Percentiles rank a stretch among this genome's conserved stretches.
These are phyloP conservation scores for Pleurostoma richardsiae DNA, from an alignment of 2,329 filamentous ascomycete genomes.

Conservation along the genomic window DNA sequence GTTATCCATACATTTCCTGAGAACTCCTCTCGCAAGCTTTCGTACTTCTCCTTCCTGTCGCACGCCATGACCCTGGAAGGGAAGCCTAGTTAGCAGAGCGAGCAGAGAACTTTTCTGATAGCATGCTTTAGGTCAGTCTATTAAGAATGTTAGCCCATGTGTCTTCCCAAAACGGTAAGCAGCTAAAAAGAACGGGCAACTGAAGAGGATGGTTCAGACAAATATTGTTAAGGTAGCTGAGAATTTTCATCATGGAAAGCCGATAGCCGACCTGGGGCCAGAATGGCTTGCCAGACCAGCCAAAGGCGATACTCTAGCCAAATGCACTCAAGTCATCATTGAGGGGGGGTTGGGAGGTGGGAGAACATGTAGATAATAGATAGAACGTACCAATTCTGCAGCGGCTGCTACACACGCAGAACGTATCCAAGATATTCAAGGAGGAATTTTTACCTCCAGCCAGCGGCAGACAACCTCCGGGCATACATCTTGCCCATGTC, in stretches of 20 bases:
- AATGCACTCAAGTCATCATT: conserved; percentile 99
- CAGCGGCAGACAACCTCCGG: conserved; percentile 77
- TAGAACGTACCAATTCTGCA: no score
- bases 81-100: conserved; percentile 13
- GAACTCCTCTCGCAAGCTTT: conserved; percentile 76
- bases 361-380: conserved; percentile 3
- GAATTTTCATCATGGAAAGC: conserved; percentile 97
- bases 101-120: no score
- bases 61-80: conserved; percentile 80
- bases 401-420: not conserved
- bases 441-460: conserved; percentile 76
- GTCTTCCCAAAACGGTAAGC: conserved; percentile 7
- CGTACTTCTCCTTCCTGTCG: conserved; percentile 85
- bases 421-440: conserved; percentile 6
- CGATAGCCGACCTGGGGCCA: conserved; percentile 58
- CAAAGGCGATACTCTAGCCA: conserved; percentile 94
- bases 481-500: conserved; percentile 99
- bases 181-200: not conserved
- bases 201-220: conserved; percentile 66
- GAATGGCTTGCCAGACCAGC: conserved; percentile 64
- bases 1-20: conserved; percentile 68
- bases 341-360: conserved; percentile 22
- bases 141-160: conserved; percentile 10
- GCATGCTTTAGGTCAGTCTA: no score
- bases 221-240: conserved; percentile 89